Conservation (phyloP, 2,329 filamentous ascomycete genomes). For the Trichoderma simmonsii region DNA sequence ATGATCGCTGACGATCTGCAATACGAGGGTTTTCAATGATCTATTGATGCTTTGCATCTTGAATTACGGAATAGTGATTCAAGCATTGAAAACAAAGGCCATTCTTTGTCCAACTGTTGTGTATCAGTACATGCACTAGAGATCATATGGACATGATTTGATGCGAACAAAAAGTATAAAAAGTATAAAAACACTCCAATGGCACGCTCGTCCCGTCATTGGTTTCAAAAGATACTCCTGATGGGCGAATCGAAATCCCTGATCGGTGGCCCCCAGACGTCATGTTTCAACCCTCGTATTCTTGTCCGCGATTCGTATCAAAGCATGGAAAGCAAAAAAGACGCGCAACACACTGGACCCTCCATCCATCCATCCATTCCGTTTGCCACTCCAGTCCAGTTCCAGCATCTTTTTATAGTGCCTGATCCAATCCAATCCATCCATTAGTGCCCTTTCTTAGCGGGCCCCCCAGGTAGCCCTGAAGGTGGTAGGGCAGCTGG, state of each 20-base stretch:
- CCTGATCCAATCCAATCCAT: background rate
- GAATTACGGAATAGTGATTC: background rate
- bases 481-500: background rate
- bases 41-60: background rate
- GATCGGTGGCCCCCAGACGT: background rate
- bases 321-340: background rate
- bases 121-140: background rate
- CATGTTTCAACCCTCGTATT: conserved; percentile 5
- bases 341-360: background rate
- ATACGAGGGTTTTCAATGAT: background rate
- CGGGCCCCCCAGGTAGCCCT: background rate
- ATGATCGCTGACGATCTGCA: background rate
- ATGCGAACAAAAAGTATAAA: background rate
- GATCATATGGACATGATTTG: too few species aligned
- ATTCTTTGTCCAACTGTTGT: background rate
- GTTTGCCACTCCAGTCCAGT: background rate
- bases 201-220: background rate
- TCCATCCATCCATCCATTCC: background rate
- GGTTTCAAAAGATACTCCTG: background rate
- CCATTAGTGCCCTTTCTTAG: background rate
- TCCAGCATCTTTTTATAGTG: background rate
- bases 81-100: background rate
- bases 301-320: conserved; percentile 11
- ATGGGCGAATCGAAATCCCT: background rate
- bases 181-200: too few species aligned